Evolutionary conservation across 2,329 filamentous ascomycete species (phyloP).

Genomic region (Lachnellula cervina): DNA sequence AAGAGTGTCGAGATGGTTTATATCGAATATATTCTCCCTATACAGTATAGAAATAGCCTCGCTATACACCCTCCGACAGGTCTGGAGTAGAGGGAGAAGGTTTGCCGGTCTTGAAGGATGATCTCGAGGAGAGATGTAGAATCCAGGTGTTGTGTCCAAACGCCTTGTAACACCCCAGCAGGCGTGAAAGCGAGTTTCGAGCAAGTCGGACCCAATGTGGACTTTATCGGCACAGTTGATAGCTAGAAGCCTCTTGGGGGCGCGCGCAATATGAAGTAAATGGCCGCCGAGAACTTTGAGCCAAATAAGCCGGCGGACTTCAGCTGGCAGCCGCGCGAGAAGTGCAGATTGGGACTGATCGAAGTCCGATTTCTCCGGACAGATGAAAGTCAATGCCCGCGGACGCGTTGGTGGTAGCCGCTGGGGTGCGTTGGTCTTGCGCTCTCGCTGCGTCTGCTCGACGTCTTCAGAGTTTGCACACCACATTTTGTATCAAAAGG

Average conservation of each 20-base stretch:
- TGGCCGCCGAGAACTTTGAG: background rate
- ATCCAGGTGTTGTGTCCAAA: background rate
- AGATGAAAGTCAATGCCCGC: background rate
- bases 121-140: background rate
- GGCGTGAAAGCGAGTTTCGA: background rate
- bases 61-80: background rate
- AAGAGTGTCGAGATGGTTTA: background rate
- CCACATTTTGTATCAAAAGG: background rate
- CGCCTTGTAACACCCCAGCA: background rate
- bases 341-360: background rate
- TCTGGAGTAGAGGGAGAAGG: background rate
- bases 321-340: background rate
- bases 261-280: background rate
- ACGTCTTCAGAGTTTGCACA: background rate
- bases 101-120: background rate
- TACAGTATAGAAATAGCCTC: background rate
- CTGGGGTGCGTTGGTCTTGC: background rate
- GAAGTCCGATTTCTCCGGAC: background rate
- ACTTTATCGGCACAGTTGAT: background rate
- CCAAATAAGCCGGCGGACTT: background rate
- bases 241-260: background rate
- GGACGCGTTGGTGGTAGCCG: background rate
- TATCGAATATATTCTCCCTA: background rate
- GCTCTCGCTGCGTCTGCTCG: background rate
- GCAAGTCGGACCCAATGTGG: background rate